phyloP scores from a whole-genome alignment of 768 basidiomycete genomes.

The Lactarius sp. region DNA sequence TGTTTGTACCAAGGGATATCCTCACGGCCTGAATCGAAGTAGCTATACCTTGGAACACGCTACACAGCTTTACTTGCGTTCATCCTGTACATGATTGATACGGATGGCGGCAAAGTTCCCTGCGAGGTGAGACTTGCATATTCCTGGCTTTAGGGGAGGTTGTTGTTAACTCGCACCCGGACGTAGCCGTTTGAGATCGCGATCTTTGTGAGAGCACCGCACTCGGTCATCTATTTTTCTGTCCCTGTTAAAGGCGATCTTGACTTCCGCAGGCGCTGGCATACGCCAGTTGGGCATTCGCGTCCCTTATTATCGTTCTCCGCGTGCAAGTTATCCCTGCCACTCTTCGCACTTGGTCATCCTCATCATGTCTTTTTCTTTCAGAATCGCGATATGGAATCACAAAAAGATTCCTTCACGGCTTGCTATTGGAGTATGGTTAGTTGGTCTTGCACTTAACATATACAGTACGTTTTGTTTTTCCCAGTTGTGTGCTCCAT shows the following conservation, averaged over 20 bases:
- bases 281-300: background rate
- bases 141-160: background rate
- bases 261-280: background rate
- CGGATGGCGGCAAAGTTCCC: background rate
- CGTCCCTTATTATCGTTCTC: conserved; percentile 2
- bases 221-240: background rate
- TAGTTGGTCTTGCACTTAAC: background rate
- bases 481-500: background rate
- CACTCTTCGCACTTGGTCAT: background rate
- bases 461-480: background rate
- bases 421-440: background rate
- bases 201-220: background rate
- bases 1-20: background rate
- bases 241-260: background rate
- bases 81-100: background rate
- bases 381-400: conserved; percentile 12
- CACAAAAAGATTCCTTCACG: background rate
- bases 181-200: background rate
- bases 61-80: background rate
- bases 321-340: background rate
- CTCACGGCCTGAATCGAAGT: background rate
- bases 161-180: background rate
- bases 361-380: background rate
- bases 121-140: background rate
- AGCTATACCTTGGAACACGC: conserved; percentile 17